phyloP scores from a whole-genome alignment of 768 basidiomycete species.

The Ephemerocybe angulata region DNA sequence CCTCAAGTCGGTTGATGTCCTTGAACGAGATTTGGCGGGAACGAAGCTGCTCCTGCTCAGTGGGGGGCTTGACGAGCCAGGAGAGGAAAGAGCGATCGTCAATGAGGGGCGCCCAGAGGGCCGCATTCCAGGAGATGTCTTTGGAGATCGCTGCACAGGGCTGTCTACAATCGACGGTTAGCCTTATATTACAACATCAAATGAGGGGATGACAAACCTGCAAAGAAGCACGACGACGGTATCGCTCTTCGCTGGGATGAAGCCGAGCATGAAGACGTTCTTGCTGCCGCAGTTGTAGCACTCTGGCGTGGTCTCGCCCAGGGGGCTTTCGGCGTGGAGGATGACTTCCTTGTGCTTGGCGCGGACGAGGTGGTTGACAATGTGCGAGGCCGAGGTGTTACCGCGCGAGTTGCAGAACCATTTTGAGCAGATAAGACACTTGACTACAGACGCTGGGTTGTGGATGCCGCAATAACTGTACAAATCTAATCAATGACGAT shows the following conservation, averaged over 20 bases:
- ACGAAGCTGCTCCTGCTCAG: constrained; percentile 91
- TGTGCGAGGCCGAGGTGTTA: constrained; percentile 97
- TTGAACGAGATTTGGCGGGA: constrained; percentile 96
- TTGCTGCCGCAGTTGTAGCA: constrained; percentile 99
- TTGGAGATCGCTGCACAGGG: constrained; percentile 96
- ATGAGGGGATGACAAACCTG: constrained; percentile 56
- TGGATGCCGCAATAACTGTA: constrained; percentile 96
- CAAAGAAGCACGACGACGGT: constrained; percentile 97
- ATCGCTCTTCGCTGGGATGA: constrained; percentile 98
- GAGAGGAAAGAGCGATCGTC: constrained; percentile 99
- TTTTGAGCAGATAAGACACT: constrained; percentile 86
- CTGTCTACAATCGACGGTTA: constrained; percentile 58
- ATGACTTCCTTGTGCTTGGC: constrained; percentile 99
- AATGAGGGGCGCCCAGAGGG: constrained; percentile 97
- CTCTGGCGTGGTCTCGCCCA: constrained; percentile 97
- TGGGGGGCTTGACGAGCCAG: constrained; percentile 97
- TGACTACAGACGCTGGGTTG: constrained; percentile 94
- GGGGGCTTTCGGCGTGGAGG: constrained; percentile 88
- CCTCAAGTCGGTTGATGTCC: constrained; percentile 96
- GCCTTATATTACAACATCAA: constrained; percentile 6
- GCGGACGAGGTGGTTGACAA: constrained; percentile 97
- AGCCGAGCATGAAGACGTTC: constrained; percentile 99
- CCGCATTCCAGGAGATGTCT: constrained; percentile 98
- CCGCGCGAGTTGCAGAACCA: constrained; percentile 99
- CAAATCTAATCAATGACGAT: constrained; percentile 11